Percentiles rank a stretch among this genome's conserved stretches.
phyloP scores from a whole-genome alignment of 345 rosid species.

The Trapa bicornis region DNA sequence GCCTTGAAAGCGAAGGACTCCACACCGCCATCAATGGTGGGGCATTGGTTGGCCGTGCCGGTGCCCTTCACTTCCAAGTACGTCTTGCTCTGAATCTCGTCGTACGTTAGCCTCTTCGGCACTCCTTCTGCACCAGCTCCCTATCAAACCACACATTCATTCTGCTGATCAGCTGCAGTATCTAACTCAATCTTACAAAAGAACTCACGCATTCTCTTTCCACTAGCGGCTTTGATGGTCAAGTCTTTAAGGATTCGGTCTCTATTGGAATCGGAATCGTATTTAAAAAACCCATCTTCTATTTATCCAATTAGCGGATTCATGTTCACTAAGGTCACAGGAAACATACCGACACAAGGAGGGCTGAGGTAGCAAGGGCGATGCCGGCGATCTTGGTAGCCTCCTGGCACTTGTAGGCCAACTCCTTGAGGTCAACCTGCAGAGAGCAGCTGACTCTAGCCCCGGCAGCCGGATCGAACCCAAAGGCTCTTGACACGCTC shows the following conservation, averaged over 20 bases:
- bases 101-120: constrained; percentile 78
- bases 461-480: constrained; percentile 30
- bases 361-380: constrained; percentile 92
- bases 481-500: constrained; percentile 42
- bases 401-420: constrained; percentile 58
- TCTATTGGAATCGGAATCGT: too few species aligned
- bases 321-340: too few species aligned
- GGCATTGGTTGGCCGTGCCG: constrained; percentile 94
- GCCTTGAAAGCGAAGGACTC: constrained; percentile 66
- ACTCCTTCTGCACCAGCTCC: constrained; percentile 88
- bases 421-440: constrained; percentile 55
- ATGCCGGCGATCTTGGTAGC: constrained; percentile 73
- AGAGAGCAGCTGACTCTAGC: constrained; percentile 65
- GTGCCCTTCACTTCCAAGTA: constrained; percentile 93
- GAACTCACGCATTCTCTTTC: too few species aligned
- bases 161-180: background rate
- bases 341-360: constrained; percentile 58
- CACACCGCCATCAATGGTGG: constrained; percentile 64
- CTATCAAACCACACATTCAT: constrained; percentile 18
- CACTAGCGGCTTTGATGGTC: too few species aligned
- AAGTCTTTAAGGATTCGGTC: too few species aligned
- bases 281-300: too few species aligned
- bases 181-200: background rate
- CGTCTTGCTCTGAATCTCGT: constrained; percentile 92
- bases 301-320: too few species aligned